Evolutionary conservation across 768 basidiomycete genomes (phyloP).

Genomic region (Plicaturopsis crispa): DNA sequence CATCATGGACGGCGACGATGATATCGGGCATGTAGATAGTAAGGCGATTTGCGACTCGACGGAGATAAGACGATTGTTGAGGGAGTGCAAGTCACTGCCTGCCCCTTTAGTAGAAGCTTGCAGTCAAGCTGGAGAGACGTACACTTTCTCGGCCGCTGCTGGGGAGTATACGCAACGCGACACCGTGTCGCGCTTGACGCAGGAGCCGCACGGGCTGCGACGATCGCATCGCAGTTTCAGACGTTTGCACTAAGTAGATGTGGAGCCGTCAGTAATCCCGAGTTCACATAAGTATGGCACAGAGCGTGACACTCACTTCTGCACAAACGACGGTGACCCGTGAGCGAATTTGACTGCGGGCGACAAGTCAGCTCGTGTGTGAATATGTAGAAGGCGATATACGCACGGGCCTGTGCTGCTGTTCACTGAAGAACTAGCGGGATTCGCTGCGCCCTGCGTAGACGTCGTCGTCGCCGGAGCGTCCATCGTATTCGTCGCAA

Average conservation of each 20-base stretch:
- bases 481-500: no score
- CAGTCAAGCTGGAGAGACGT: slow-evolving; percentile 16
- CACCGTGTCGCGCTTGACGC: slow-evolving; percentile 72
- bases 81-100: slow-evolving; percentile 67
- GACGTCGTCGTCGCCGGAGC: no score
- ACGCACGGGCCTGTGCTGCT: no score
- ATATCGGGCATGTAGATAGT: no score
- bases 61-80: slow-evolving; percentile 71
- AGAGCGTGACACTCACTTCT: slow-evolving; percentile 41
- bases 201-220: slow-evolving; percentile 68
- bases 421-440: no score
- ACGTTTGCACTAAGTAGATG: slow-evolving; percentile 65
- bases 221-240: slow-evolving; percentile 84
- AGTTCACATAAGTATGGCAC: slow-evolving; percentile 6
- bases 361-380: no score
- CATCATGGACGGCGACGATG: no score
- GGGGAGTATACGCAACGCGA: slow-evolving; percentile 70
- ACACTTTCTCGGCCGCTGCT: slow-evolving; percentile 84
- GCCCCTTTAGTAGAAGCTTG: slow-evolving; percentile 1
- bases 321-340: slow-evolving; percentile 77
- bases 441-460: no score
- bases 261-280: background rate
- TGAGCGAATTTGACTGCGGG: slow-evolving; percentile 69
- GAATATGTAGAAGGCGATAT: no score
- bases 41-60: slow-evolving; percentile 59